Evolutionary conservation across 768 basidiomycete genomes (phyloP).

Genomic region (Lactarius psammicola): DNA sequence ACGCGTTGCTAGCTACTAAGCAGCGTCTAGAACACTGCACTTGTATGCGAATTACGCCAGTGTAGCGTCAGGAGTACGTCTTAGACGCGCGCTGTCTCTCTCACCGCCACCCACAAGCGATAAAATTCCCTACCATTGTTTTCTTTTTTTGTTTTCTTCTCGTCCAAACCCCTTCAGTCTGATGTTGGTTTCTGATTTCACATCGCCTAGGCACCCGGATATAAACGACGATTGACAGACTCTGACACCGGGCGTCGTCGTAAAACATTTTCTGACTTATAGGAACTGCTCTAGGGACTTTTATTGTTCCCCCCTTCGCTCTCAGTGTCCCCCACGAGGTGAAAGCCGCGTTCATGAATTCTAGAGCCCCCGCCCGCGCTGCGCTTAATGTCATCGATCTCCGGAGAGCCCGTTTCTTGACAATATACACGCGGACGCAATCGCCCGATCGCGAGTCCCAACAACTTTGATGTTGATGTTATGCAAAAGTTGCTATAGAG

Average conservation of each 20-base stretch:
- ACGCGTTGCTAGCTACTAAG: background rate
- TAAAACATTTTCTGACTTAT: background rate
- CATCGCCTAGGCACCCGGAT: background rate
- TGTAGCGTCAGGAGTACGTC: background rate
- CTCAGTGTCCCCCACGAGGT: background rate
- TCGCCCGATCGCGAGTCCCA: too few species aligned
- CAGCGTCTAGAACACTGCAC: background rate
- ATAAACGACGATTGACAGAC: background rate
- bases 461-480: too few species aligned
- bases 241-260: background rate
- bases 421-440: too few species aligned
- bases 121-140: too few species aligned
- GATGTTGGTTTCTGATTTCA: background rate
- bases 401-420: too few species aligned
- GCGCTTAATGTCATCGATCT: background rate
- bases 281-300: background rate
- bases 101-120: too few species aligned
- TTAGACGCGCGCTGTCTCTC: background rate
- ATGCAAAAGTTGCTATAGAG: too few species aligned
- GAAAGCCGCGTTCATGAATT: background rate
- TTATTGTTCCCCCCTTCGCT: too few species aligned
- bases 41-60: background rate
- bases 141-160: too few species aligned
- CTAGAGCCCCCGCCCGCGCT: background rate
- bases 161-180: too few species aligned